Evolutionary conservation across 495 filamentous ascomycete species (phyloP), one percentile per base, ranked within the genome.

Genomic region (Darksidea phi): DNA sequence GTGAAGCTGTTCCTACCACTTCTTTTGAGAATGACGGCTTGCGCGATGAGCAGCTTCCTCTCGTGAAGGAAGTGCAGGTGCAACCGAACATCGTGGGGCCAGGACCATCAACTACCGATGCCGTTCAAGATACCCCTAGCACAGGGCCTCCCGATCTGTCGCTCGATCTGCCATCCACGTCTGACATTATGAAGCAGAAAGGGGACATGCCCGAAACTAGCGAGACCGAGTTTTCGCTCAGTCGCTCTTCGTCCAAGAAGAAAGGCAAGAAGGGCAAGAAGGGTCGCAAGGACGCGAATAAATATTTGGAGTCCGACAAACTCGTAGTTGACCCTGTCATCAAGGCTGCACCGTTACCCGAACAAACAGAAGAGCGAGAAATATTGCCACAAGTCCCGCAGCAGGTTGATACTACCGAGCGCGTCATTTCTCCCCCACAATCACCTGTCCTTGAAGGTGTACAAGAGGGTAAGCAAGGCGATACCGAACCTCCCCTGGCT

Each of bases 181-280:
- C 38, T 13, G 38, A 55, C 21, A 18, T 17, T n/a, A 17, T 55
- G 18, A 37, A 55, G 6, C 15, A 28, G 18, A 45, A 24, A 13
- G 26, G 34, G 43, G 54, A 47, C 17, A 13, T n/a, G n/a, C n/a
- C n/a, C n/a, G n/a, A n/a, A n/a, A n/a, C n/a, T 26, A n/a, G 10
- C 24, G 41, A 32, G 10, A 4, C 12, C 15, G 42, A 48, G 12
- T 25, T 37, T 26, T 34, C 42, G 28, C 25, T 53, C 6, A 21
- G 48, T 18, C 48, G 48, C 15, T 54, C 42, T 8, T 28, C 28
- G 1, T 51, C 52, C 26, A 63, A 63, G 21, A 67, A 69, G 24
- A 61, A 54, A 38, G 24, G 36, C 24, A 66, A 61, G 32, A 66
- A 66, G 34, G 41, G 17, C 1, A 64, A 64, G 46, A 64, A 64